Evolutionary conservation across 2,329 filamentous ascomycete genomes (phyloP).

Genomic region (Aureobasidium pullulans): DNA sequence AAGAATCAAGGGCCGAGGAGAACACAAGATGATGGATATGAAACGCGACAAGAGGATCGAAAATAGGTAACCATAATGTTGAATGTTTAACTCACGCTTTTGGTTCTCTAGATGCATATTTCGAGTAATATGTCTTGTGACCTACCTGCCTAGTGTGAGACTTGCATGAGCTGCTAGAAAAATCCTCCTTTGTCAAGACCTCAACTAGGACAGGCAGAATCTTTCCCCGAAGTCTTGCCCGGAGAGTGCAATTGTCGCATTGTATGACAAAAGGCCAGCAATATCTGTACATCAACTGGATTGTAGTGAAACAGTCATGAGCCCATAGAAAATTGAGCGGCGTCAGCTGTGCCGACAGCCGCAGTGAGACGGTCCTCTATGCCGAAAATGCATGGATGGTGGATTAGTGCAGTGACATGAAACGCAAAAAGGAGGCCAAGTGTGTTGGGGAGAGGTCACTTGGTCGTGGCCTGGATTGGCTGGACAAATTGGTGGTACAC

Average conservation of each 20-base stretch:
- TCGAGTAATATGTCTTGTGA: background rate
- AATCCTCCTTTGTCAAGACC: background rate
- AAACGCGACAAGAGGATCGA: background rate
- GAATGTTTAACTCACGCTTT: background rate
- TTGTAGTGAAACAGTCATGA: background rate
- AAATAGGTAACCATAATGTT: background rate
- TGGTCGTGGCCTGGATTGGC: constrained; percentile 2
- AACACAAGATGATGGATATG: background rate
- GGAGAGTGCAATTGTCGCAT: background rate
- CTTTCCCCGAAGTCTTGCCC: too few relatives aligned
- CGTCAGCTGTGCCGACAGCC: background rate
- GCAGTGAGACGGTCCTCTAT: background rate
- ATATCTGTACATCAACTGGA: background rate
- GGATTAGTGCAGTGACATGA: background rate
- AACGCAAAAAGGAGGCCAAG: background rate
- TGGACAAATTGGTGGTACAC: background rate
- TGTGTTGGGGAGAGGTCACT: background rate
- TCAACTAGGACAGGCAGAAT: too few relatives aligned
- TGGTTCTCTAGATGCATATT: background rate
- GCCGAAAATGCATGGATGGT: constrained; percentile 1
- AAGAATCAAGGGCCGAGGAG: background rate
- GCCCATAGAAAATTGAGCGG: background rate
- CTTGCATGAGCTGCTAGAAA: background rate
- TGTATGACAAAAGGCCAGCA: background rate
- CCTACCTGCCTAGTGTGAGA: background rate